Evolutionary conservation across 768 basidiomycete species (phyloP), one percentile per base, ranked within the genome.

Genomic region (Tylopilus vinaceipallidus): DNA sequence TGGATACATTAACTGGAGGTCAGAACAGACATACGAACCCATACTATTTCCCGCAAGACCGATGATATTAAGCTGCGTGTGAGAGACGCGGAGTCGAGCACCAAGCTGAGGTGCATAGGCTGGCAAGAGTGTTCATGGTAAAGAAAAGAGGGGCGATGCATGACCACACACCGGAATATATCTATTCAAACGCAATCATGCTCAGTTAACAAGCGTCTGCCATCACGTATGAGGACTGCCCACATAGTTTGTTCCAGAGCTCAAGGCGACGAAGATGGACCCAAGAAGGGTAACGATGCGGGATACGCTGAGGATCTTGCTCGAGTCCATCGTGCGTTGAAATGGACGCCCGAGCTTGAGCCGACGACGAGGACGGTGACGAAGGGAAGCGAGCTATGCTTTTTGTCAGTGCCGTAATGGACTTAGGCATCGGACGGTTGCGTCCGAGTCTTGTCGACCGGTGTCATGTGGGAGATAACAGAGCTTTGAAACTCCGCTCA

Each of bases 51-150:
- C 87, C 2, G 84, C 86, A n/a, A 88, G 71, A 14, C 82, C 91
- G 16, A 95, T 79, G 30, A 93, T 65, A 57, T 95, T 95, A 30
- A 91, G 73, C 49, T 88, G 81, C 0, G 92, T 95, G 47, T 94
- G 88, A 4, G 80, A 78, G 43, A 95, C 79, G 39, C 77, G 73
- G 16, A 95, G 77, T 34, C 82, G 79, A n/a, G 82, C 70, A 2
- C 88, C 89, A 5, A 95, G 78, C 64, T 95, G 92, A 0, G 93
- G 92, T 2, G 88, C 82, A 64, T 94, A 97, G 17, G 91, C 92
- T 84, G 52, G 51, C 30, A 30, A 19, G 34, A 36, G 45, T 17
- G 20, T 43, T 46, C 43, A 49, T 42, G 14, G 8, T n/a, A 26
- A 26, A 19, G 2, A 20, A 6, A 4, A 26, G 11, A 1, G 13